These are phyloP conservation scores for Pseudogymnoascus sp. DNA, from an alignment of 2,329 filamentous ascomycete genomes.

Conservation along the genomic window DNA sequence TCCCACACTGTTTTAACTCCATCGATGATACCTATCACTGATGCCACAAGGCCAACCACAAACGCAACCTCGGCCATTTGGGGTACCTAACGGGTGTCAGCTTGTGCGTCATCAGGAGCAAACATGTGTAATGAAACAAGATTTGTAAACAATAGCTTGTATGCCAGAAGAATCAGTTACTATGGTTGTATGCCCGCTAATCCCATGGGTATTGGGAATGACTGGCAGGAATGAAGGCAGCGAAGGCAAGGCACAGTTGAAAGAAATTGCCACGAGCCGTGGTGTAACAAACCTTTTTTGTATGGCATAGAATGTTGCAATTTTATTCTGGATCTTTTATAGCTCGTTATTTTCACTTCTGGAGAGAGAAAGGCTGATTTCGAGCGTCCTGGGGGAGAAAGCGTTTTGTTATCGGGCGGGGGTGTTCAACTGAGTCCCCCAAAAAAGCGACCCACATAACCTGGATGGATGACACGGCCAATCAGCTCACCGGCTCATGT, in stretches of 20 bases:
- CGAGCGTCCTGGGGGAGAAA: neutral
- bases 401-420: neutral
- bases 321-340: neutral
- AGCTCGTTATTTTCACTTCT: neutral
- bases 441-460: neutral
- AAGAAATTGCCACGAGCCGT: neutral
- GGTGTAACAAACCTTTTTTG: neutral
- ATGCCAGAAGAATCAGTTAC: neutral
- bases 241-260: neutral
- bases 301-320: too few species aligned
- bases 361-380: too few species aligned
- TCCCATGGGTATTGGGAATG: neutral
- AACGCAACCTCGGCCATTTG: conserved; percentile 16
- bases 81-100: conserved; percentile 11
- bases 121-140: neutral
- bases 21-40: conserved; percentile 19
- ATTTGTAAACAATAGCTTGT: neutral
- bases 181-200: neutral
- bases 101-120: neutral
- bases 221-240: neutral
- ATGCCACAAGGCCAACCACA: conserved; percentile 18
- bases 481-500: neutral
- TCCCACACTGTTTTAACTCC: conserved; percentile 18
- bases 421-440: neutral
- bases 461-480: neutral